phyloP scores from a whole-genome alignment of 192 early-diverging fungal genomes.

The Podila epigama region DNA sequence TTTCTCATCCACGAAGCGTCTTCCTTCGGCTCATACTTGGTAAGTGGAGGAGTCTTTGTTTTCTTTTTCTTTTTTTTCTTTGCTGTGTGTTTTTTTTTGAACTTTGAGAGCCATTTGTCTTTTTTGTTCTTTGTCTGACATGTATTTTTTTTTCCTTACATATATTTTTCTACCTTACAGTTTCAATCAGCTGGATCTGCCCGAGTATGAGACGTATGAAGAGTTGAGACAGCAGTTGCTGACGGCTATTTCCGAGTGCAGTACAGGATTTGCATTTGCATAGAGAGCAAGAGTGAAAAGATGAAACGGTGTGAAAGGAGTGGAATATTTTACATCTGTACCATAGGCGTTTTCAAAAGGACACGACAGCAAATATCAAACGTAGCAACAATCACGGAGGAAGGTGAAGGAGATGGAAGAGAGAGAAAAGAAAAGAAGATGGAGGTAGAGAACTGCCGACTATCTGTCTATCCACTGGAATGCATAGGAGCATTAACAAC shows the following conservation, averaged over 20 bases:
- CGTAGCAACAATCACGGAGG: too few species aligned
- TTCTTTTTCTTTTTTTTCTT: slow-evolving; percentile 11
- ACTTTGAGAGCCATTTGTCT: background rate
- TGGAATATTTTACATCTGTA: too few species aligned
- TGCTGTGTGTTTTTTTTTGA: background rate
- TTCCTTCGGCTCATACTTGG: slow-evolving; percentile 98
- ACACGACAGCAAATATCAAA: too few species aligned
- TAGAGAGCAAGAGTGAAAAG: background rate
- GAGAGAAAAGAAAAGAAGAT: too few species aligned
- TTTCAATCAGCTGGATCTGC: slow-evolving; percentile 98
- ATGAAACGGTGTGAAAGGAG: too few species aligned
- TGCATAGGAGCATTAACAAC: too few species aligned
- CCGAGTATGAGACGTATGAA: slow-evolving; percentile 92
- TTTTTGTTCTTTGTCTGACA: slow-evolving; percentile 12
- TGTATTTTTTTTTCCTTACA: background rate
- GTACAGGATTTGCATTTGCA: slow-evolving; percentile 87
- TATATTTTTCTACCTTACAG: slow-evolving; percentile 49
- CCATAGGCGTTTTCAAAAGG: too few species aligned
- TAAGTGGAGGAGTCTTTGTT: slow-evolving; percentile 41
- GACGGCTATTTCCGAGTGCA: slow-evolving; percentile 91
- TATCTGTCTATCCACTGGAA: too few species aligned
- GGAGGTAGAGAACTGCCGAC: too few species aligned
- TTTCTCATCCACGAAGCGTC: slow-evolving; percentile 81
- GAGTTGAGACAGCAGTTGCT: slow-evolving; percentile 81
- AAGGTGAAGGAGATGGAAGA: too few species aligned